Evolutionary conservation across 2,329 filamentous ascomycete genomes (phyloP), one percentile per base, ranked within the genome.

Genomic region (Mycosphaerella sp.): DNA sequence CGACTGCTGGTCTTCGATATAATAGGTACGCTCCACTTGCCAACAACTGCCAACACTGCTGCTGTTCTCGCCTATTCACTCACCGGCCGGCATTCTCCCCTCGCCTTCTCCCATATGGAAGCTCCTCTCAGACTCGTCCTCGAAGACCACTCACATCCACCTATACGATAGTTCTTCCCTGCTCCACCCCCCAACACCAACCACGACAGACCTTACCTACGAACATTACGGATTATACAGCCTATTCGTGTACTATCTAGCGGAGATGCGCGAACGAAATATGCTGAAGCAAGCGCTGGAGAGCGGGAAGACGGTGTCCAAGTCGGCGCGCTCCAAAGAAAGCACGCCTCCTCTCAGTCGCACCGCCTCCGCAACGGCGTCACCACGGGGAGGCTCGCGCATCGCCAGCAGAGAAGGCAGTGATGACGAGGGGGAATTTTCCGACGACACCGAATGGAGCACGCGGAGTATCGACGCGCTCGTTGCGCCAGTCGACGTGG

Each of bases 291-390:
- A 85, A 68, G 84, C 81, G 44, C 79, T 88, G 52, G 82, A 85
- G 70, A 82, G 80, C 71, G 79, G 80, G 66, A 89, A 89, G 73
- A 89, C 84, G 13, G 71, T 81, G 30, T 88, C 85, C 41, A 78
- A 77, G 62, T 88, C 87, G 68, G 82, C 83, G 17, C 77, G 75
- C 54, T 78, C 79, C 17, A 74, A 74, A 53, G 74, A 76, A 51
- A 73, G 72, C 39, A 81, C 80, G 13, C 78, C 79, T 30, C 73
- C 76, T 50, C 74, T 74, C 32, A 86, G 82, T 13, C 80, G 81
- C 39, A 73, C 73, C 25, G 75, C 72, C 57, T 86, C 82, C 5
- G 74, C 79, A 5, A 67, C 74, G 36, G 75, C 74, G 51, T 84
- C 81, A 40, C 79, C 80, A 14, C 73, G 72, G 9, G 77, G 74